phyloP scores from a whole-genome alignment of 148 eudicot genomes.

The Chenopodium quinoa region DNA sequence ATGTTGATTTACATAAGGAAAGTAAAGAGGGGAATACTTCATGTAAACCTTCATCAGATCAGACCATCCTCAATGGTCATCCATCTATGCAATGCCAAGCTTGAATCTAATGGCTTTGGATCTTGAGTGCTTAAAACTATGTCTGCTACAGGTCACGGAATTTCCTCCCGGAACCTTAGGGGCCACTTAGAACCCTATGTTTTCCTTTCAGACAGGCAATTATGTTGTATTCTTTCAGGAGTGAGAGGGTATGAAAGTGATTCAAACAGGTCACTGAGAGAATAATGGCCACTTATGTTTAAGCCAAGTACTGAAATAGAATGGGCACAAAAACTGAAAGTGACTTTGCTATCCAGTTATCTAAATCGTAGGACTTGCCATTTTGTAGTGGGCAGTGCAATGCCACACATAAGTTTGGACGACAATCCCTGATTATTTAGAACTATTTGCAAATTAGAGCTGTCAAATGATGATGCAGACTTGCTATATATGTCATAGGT shows the following conservation, averaged over 20 bases:
- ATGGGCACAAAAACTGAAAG: background rate
- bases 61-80: background rate
- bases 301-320: background rate
- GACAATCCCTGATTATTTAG: background rate
- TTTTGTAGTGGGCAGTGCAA: background rate
- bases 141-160: background rate
- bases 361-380: constrained; percentile 11
- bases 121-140: background rate
- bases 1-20: background rate
- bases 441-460: background rate
- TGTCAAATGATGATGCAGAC: background rate
- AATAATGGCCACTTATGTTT: constrained; percentile 4
- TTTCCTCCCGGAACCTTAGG: background rate
- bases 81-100: background rate
- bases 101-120: constrained; percentile 6
- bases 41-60: background rate
- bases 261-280: constrained; percentile 15
- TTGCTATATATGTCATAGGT: background rate
- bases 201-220: constrained; percentile 13
- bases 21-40: background rate
- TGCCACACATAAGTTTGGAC: constrained; percentile 11
- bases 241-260: constrained; percentile 6
- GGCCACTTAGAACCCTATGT: background rate
- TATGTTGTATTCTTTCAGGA: constrained; percentile 11
- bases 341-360: constrained; percentile 17